phyloP scores from a whole-genome alignment of 495 filamentous ascomycete genomes.

The Podospora bellae-mahoneyi region DNA sequence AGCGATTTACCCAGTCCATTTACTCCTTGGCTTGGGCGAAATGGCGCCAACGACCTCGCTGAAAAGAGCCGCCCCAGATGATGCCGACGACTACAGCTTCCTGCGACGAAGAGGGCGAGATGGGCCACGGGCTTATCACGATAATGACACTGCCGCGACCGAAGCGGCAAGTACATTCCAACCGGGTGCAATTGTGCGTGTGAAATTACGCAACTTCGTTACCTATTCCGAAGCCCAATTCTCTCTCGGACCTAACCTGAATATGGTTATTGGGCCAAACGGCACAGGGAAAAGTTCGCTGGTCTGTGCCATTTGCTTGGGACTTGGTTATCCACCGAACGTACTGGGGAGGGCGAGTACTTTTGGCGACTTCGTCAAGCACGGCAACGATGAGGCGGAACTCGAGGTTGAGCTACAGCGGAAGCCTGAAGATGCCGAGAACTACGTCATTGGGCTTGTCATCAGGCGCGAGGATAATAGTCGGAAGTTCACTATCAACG shows the following conservation, averaged over 20 bases:
- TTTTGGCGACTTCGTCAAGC: conserved; percentile 87
- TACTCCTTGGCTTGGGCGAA: background rate
- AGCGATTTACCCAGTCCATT: background rate
- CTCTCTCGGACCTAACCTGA: conserved; percentile 83
- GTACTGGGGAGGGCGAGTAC: conserved; percentile 86
- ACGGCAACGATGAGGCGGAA: conserved; percentile 68
- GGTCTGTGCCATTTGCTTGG: conserved; percentile 94
- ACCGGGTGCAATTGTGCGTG: conserved; percentile 84
- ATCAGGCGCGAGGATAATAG: conserved; percentile 82
- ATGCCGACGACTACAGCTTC: background rate
- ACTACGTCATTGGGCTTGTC: conserved; percentile 68
- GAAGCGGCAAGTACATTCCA: conserved; percentile 45
- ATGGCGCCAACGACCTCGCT: background rate
- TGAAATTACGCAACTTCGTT: conserved; percentile 87
- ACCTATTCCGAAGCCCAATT: conserved; percentile 92
- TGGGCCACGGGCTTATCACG: background rate
- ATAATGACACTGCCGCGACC: conserved; percentile 5
- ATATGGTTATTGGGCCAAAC: conserved; percentile 99
- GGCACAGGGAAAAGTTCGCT: conserved; percentile 97
- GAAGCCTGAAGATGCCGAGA: conserved; percentile 48
- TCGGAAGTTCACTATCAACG: conserved; percentile 68
- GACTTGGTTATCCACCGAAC: conserved; percentile 78
- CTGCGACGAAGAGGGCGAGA: background rate
- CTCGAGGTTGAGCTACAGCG: conserved; percentile 87
- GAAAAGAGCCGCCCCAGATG: background rate